Evolutionary conservation across 495 filamentous ascomycete species (phyloP).

Genomic region (Aspergillus coremiiformis): DNA sequence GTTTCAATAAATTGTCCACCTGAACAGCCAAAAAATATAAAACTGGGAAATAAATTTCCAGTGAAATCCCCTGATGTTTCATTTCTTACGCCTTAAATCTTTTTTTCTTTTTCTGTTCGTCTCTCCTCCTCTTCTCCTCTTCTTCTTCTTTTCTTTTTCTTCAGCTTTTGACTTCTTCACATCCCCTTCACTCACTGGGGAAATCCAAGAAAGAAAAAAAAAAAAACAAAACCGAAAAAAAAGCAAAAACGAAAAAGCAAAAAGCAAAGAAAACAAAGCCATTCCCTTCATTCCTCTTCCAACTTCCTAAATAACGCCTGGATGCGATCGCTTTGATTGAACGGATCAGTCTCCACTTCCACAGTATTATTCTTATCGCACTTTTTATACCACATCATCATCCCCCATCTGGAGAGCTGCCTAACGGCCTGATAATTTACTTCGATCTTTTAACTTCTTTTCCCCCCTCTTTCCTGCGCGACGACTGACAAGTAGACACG

Average conservation of each 20-base stretch:
- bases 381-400: constrained; percentile 3
- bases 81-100: neutral
- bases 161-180: no score
- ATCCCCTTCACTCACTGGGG: no score
- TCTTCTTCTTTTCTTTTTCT: neutral
- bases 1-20: neutral
- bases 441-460: neutral
- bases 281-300: no score
- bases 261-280: no score
- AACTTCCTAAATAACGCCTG: no score
- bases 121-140: neutral
- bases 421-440: neutral
- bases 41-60: neutral
- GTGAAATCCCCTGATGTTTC: neutral
- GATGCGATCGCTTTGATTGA: neutral
- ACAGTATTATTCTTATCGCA: neutral
- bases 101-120: no score
- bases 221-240: no score
- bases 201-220: no score
- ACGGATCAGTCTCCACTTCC: no score
- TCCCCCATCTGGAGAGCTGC: constrained; percentile 1
- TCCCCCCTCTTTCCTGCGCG: neutral
- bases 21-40: neutral
- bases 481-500: neutral
- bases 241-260: no score